These are phyloP conservation scores for Cladophialophora immunda DNA, from an alignment of 2,329 filamentous ascomycete genomes.

Conservation along the genomic window DNA sequence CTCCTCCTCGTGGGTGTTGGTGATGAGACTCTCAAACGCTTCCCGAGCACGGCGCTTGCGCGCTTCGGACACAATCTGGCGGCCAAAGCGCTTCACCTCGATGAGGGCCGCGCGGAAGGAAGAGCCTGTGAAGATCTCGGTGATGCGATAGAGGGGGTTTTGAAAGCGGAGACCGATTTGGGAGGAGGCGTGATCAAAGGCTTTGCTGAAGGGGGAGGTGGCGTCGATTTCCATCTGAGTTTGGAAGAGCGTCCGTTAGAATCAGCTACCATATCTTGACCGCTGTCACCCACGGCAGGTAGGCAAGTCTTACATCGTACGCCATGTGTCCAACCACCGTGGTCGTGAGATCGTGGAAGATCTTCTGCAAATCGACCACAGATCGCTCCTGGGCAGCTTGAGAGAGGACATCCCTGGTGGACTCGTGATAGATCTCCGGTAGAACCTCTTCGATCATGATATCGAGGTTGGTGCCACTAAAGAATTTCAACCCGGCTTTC, in stretches of 20 bases:
- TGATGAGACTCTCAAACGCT: constrained; percentile 31
- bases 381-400: constrained; percentile 41
- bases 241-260: constrained; percentile 5
- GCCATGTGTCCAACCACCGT: constrained; percentile 74
- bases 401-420: constrained; percentile 52
- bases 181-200: constrained; percentile 70
- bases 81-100: constrained; percentile 65
- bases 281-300: neutral
- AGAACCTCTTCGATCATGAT: constrained; percentile 66
- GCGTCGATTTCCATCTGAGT: constrained; percentile 70
- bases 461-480: constrained; percentile 66
- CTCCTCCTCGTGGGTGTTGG: constrained; percentile 23
- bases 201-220: constrained; percentile 66
- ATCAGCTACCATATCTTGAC: neutral
- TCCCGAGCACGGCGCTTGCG: constrained; percentile 47
- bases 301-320: constrained; percentile 60
- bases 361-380: constrained; percentile 64
- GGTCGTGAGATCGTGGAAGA: constrained; percentile 71
- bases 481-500: constrained; percentile 67
- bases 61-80: constrained; percentile 65
- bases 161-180: constrained; percentile 69
- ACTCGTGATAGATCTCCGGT: constrained; percentile 60
- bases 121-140: constrained; percentile 62
- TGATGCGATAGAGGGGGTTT: constrained; percentile 70
- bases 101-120: constrained; percentile 60